Conservation (phyloP, 1,284 basidiomycete species). For the Anthracocystis panici-leucophaei region DNA sequence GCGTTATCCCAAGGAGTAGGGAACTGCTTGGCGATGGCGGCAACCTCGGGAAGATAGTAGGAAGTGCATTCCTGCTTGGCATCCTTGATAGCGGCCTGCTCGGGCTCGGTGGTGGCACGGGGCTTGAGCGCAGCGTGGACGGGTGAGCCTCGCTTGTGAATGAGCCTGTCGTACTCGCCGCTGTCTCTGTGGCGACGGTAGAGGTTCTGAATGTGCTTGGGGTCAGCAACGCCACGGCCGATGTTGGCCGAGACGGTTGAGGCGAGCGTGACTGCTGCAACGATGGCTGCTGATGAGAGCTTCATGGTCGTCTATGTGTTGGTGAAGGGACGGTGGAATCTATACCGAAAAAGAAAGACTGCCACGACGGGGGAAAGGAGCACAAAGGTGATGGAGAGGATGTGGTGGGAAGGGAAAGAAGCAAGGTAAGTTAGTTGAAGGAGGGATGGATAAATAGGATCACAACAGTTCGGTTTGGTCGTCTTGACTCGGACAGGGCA, state of each 20-base stretch:
- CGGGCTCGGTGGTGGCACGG: conserved; percentile 51
- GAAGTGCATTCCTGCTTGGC: conserved; percentile 53
- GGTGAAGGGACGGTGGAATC: background rate
- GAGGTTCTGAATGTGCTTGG: conserved; percentile 39
- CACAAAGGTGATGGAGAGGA: background rate
- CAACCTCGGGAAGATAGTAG: conserved; percentile 56
- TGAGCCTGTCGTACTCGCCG: conserved; percentile 49
- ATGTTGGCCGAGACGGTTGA: conserved; percentile 50
- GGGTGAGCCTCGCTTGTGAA: conserved; percentile 40
- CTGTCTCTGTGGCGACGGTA: conserved; percentile 45
- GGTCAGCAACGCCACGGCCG: conserved; percentile 54
- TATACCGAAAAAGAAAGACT: background rate
- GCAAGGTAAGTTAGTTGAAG: background rate
- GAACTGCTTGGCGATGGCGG: conserved; percentile 48
- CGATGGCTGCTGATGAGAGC: conserved; percentile 40
- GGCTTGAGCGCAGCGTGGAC: conserved; percentile 21
- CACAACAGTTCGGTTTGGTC: background rate
- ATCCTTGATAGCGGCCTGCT: conserved; percentile 42
- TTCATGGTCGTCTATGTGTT: conserved; percentile 30
- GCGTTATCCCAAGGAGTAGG: conserved; percentile 69
- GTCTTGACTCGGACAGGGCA: background rate
- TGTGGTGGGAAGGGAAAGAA: background rate
- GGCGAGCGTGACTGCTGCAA: conserved; percentile 43
- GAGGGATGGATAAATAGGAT: conserved; percentile 8
- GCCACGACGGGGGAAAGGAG: background rate